These are phyloP conservation scores for Mycena citricolor DNA, from an alignment of 1,284 basidiomycete genomes.

Conservation along the genomic window DNA sequence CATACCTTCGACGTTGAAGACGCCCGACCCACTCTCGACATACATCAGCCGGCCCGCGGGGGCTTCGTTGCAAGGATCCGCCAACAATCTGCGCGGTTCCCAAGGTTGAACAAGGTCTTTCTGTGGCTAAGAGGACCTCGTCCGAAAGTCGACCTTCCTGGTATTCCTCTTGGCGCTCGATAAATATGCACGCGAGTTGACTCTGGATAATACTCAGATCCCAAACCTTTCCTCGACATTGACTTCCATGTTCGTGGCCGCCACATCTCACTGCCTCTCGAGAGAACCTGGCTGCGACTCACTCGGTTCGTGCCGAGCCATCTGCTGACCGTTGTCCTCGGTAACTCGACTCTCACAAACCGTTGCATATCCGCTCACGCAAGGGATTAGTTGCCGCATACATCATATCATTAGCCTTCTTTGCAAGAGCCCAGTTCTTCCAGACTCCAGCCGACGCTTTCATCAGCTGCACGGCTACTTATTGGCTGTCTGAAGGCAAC, in stretches of 20 bases:
- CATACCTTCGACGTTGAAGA: conserved; percentile 20
- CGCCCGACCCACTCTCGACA: not conserved
- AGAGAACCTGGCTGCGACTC: conserved; percentile 48
- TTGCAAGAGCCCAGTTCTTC: conserved; percentile 72
- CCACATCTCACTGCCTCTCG: conserved; percentile 47
- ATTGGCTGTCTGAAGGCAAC: conserved; percentile 67
- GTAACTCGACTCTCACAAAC: too few species aligned
- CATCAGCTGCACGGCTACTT: conserved; percentile 68
- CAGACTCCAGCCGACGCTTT: conserved; percentile 61
- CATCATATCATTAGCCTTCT: conserved; percentile 72
- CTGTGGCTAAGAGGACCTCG: conserved; percentile 58
- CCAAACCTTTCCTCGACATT: conserved; percentile 53
- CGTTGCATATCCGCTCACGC: too few species aligned
- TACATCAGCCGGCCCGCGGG: conserved; percentile 4
- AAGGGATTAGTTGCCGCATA: conserved; percentile 60
- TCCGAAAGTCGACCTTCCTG: conserved; percentile 56
- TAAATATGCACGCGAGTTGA: not conserved
- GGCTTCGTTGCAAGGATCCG: conserved; percentile 4
- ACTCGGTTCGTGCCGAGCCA: conserved; percentile 43
- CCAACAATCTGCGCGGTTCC: conserved; percentile 6
- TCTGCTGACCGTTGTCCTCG: conserved; percentile 14
- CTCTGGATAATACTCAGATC: conserved; percentile 38
- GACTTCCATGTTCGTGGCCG: conserved; percentile 40
- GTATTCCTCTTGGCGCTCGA: conserved; percentile 36
- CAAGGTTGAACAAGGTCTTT: conserved; percentile 15